Evolutionary conservation across 2,329 filamentous ascomycete genomes (phyloP).

Genomic region (Penicillium sp.): DNA sequence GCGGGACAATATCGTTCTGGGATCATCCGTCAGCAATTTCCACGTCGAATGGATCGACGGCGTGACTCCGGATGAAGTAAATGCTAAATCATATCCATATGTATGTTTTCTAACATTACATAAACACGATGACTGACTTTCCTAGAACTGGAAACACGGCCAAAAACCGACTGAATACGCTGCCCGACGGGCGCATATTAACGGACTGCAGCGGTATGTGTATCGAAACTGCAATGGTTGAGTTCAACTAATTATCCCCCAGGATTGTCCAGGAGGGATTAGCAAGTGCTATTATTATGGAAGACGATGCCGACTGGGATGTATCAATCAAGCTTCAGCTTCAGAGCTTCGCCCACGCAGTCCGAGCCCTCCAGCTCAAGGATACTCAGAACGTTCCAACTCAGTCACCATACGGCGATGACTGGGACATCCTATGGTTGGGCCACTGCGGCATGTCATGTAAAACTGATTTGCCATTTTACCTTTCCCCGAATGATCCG

Average conservation of each 20-base stretch:
- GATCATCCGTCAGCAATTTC: not conserved
- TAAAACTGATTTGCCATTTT: not conserved
- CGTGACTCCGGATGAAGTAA: not conserved
- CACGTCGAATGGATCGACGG: not conserved
- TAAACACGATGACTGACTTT: not conserved
- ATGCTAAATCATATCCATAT: not conserved
- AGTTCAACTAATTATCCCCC: not conserved
- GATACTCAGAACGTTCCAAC: not conserved
- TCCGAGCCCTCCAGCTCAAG: not conserved
- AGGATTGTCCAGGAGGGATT: not conserved
- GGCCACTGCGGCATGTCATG: not conserved
- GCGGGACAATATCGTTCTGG: not conserved
- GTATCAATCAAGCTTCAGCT: not conserved
- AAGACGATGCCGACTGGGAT: not conserved
- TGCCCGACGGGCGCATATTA: not conserved
- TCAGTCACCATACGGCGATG: not conserved
- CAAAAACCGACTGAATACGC: not conserved
- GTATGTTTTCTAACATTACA: not conserved
- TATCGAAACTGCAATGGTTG: not conserved
- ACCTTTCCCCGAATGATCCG: not conserved
- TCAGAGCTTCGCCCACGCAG: not conserved
- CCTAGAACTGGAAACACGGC: not conserved
- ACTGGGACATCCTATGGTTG: not conserved
- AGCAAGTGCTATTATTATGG: not conserved
- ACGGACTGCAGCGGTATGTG: not conserved